These are phyloP conservation scores for Aphanomyces invadans DNA, from an alignment of 352 stramenopile genomes.

Conservation along the genomic window DNA sequence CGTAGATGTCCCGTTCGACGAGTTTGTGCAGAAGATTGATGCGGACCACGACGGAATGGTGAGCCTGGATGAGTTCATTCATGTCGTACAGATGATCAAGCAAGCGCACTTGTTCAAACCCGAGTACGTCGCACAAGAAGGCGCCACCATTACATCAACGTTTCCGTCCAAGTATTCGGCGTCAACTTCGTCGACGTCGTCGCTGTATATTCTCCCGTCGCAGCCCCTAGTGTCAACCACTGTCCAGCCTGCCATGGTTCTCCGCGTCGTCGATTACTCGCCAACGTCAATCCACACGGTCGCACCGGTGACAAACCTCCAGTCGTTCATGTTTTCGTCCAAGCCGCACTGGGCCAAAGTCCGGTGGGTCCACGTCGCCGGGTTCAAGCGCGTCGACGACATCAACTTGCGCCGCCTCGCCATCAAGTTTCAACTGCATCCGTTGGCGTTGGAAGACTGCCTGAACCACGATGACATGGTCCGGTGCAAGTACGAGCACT, in stretches of 20 bases:
- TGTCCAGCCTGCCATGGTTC: conserved; percentile 29
- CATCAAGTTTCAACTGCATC: conserved; percentile 77
- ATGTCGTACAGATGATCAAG: conserved; percentile 84
- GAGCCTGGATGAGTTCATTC: conserved; percentile 76
- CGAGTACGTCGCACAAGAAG: conserved; percentile 27
- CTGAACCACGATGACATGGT: conserved; percentile 59
- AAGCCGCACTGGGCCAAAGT: conserved; percentile 69
- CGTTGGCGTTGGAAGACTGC: conserved; percentile 74
- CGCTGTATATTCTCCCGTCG: too few relatives aligned
- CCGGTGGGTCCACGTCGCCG: conserved; percentile 75
- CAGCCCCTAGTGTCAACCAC: too few relatives aligned
- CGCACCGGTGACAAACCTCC: conserved; percentile 55
- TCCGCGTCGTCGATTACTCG: conserved; percentile 68
- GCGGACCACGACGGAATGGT: conserved; percentile 76
- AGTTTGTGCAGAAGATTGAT: conserved; percentile 71
- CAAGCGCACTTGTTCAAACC: conserved; percentile 72
- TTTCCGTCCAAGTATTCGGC: too few relatives aligned
- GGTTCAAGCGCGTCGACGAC: conserved; percentile 34
- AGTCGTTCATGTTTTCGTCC: conserved; percentile 80
- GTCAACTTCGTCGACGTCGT: too few relatives aligned
- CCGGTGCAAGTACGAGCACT: conserved; percentile 81
- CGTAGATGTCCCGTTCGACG: conserved; percentile 55
- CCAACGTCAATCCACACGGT: conserved; percentile 61
- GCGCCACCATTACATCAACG: too few relatives aligned
- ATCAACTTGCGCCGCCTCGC: conserved; percentile 59